These are phyloP conservation scores for Solanum neorickii DNA, from an alignment of 257 asterid species.

Conservation along the genomic window DNA sequence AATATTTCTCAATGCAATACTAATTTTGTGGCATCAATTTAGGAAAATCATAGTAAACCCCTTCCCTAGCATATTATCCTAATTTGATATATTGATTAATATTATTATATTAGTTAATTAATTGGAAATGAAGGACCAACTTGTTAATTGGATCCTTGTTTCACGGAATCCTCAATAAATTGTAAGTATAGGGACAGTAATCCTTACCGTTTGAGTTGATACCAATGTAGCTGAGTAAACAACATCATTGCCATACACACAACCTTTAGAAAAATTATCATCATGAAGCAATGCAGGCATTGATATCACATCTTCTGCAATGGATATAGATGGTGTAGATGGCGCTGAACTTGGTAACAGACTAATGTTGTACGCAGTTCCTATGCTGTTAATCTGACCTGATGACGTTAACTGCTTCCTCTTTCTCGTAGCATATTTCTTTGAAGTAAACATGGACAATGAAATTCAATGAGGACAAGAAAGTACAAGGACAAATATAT, in stretches of 20 bases:
- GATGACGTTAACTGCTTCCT: constrained; percentile 13
- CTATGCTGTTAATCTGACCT: constrained; percentile 6
- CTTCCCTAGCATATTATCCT: not conserved
- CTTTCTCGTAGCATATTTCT: constrained; percentile 7
- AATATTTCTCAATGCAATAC: not conserved
- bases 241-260: not conserved
- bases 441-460: not conserved
- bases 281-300: constrained; percentile 7
- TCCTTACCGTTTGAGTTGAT: constrained; percentile 1
- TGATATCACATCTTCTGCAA: not conserved
- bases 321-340: constrained; percentile 4
- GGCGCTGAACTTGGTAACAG: not conserved
- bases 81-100: not conserved
- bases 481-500: not conserved
- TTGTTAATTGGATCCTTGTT: not conserved
- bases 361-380: not conserved
- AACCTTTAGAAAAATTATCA: constrained; percentile 7
- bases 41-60: not conserved
- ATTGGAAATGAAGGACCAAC: not conserved
- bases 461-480: not conserved
- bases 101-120: not conserved
- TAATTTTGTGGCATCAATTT: not conserved
- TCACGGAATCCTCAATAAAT: not conserved
- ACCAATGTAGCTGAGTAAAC: not conserved
- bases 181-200: not conserved